Conservation (phyloP, 768 basidiomycete genomes). For the Psilocybe tampanensis region DNA sequence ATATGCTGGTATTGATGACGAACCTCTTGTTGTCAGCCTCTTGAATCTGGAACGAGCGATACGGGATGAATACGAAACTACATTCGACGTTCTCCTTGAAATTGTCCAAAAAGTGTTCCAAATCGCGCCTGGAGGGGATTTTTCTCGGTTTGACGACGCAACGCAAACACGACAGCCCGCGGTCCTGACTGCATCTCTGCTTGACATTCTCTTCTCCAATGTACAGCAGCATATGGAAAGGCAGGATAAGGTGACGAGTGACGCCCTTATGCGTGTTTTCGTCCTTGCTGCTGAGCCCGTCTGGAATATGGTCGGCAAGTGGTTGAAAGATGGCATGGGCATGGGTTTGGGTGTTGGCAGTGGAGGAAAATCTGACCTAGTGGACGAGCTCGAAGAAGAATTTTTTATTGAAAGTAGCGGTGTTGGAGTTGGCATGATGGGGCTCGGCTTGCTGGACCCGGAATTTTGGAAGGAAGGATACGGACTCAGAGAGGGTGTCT, state of each 20-base stretch:
- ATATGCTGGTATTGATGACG: slow-evolving; percentile 44
- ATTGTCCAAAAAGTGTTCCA: slow-evolving; percentile 43
- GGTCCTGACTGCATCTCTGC: slow-evolving; percentile 53
- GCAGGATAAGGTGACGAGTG: slow-evolving; percentile 54
- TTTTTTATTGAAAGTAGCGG: slow-evolving; percentile 82
- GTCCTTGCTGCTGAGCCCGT: slow-evolving; percentile 64
- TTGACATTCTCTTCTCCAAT: slow-evolving; percentile 62
- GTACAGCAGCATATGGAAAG: slow-evolving; percentile 62
- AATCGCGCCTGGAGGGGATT: slow-evolving; percentile 27
- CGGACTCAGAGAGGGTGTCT: slow-evolving; percentile 47
- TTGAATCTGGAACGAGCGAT: slow-evolving; percentile 64
- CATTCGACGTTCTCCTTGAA: slow-evolving; percentile 57
- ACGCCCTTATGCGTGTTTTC: slow-evolving; percentile 65
- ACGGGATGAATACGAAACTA: slow-evolving; percentile 55
- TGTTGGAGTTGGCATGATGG: slow-evolving; percentile 50
- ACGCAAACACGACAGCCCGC: slow-evolving; percentile 44
- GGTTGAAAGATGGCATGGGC: slow-evolving; percentile 77
- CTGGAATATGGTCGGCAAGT: slow-evolving; percentile 72
- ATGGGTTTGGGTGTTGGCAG: slow-evolving; percentile 35
- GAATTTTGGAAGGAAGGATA: slow-evolving; percentile 85
- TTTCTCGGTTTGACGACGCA: slow-evolving; percentile 22
- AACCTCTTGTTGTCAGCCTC: slow-evolving; percentile 61
- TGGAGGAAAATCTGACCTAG: slow-evolving; percentile 20
- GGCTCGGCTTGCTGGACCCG: slow-evolving; percentile 58
- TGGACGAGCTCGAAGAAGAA: slow-evolving; percentile 62